These are phyloP conservation scores for Komagataella populi DNA, from an alignment of 805 yeast species.

Conservation along the genomic window DNA sequence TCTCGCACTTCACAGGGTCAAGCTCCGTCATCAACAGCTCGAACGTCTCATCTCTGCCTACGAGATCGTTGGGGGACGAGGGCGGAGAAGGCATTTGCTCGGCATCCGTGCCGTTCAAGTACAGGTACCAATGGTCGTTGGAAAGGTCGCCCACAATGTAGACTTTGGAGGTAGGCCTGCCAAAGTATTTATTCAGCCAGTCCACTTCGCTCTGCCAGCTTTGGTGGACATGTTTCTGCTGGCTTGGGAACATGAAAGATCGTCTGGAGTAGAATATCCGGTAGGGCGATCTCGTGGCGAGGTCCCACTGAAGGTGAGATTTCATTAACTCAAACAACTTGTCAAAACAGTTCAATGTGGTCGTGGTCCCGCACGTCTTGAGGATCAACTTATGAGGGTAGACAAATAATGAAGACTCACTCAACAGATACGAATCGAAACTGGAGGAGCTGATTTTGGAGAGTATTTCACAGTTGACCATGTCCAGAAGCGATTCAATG, in stretches of 20 bases:
- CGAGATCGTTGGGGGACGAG: background rate
- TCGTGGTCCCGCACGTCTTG: slow-evolving; percentile 95
- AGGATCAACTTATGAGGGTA: slow-evolving; percentile 74
- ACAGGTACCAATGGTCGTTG: slow-evolving; percentile 86
- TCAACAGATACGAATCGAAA: slow-evolving; percentile 73
- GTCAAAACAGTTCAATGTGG: slow-evolving; percentile 67
- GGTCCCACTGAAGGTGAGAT: slow-evolving; percentile 24
- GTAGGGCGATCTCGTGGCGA: slow-evolving; percentile 23
- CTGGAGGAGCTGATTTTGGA: slow-evolving; percentile 56
- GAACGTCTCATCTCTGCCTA: slow-evolving; percentile 42
- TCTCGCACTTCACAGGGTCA: slow-evolving; percentile 36
- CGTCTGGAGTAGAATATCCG: slow-evolving; percentile 83
- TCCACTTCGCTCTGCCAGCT: slow-evolving; percentile 76
- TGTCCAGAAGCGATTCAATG: slow-evolving; percentile 65
- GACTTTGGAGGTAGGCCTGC: slow-evolving; percentile 40
- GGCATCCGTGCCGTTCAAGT: slow-evolving; percentile 36
- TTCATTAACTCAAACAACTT: slow-evolving; percentile 41
- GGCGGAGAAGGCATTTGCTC: slow-evolving; percentile 2
- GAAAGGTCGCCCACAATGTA: slow-evolving; percentile 73
- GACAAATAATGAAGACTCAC: slow-evolving; percentile 85
- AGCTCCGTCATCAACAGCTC: slow-evolving; percentile 88
- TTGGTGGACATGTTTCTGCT: slow-evolving; percentile 68
- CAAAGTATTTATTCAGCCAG: slow-evolving; percentile 53
- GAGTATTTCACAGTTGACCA: slow-evolving; percentile 79
- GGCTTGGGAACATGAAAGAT: slow-evolving; percentile 83